Evolutionary conservation across 345 rosid genomes (phyloP).

Genomic region (Tarenaya hassleriana): DNA sequence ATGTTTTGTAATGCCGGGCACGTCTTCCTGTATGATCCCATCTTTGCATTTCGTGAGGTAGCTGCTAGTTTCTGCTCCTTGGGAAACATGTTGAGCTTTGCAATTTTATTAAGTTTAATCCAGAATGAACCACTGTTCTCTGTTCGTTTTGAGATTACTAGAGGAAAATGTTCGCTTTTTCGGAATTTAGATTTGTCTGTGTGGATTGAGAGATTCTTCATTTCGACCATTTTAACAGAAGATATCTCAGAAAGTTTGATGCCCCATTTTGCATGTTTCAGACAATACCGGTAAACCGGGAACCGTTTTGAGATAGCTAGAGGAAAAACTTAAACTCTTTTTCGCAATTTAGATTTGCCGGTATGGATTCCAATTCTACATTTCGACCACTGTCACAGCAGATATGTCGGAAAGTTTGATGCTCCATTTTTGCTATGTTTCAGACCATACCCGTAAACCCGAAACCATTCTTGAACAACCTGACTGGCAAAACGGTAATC

Average conservation of each 20-base stretch:
- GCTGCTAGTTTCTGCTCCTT: too few relatives aligned
- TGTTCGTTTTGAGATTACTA: too few relatives aligned
- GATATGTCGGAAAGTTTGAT: neutral
- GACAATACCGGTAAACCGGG: conserved; percentile 82
- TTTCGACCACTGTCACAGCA: neutral
- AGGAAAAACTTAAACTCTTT: neutral
- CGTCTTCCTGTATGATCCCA: too few relatives aligned
- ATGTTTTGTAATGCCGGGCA: too few relatives aligned
- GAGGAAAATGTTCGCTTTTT: neutral
- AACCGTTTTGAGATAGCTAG: conserved; percentile 29
- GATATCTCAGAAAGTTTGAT: neutral
- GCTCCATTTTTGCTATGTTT: conserved; percentile 10
- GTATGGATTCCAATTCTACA: too few relatives aligned
- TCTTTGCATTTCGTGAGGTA: too few relatives aligned
- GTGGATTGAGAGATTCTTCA: too few relatives aligned
- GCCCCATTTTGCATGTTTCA: conserved; percentile 26
- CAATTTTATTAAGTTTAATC: too few relatives aligned
- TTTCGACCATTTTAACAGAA: neutral
- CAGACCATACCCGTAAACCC: conserved; percentile 88
- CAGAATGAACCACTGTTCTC: too few relatives aligned
- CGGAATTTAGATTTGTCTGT: neutral
- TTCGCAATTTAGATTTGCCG: neutral
- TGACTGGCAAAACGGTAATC: conserved; percentile 79
- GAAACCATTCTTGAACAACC: conserved; percentile 83
- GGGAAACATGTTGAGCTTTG: too few relatives aligned